Conservation (phyloP, 495 filamentous ascomycete species). For the Talaromyces trachyspermus region DNA sequence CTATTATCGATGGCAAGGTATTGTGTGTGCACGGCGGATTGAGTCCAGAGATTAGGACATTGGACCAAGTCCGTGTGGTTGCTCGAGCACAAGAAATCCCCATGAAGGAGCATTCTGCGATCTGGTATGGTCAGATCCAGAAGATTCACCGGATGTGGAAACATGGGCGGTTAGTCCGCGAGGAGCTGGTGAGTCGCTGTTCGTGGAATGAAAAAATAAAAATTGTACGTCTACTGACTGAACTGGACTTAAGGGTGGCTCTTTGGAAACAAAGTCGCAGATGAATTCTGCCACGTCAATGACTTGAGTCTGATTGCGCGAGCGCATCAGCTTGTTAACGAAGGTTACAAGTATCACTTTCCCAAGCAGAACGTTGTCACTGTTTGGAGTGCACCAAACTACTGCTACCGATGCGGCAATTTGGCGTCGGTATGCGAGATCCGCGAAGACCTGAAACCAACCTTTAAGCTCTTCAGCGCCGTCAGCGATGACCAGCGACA, state of each 20-base stretch:
- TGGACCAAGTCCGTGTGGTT: constrained; percentile 97
- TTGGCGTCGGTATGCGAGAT: constrained; percentile 96
- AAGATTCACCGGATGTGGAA: constrained; percentile 70
- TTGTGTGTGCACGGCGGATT: constrained; percentile 96
- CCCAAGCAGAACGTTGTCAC: constrained; percentile 94
- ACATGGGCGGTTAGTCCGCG: constrained; percentile 95
- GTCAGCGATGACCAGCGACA: constrained; percentile 88
- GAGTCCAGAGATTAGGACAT: constrained; percentile 89
- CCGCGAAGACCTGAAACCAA: constrained; percentile 71
- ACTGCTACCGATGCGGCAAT: constrained; percentile 98
- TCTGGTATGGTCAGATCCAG: constrained; percentile 95
- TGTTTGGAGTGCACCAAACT: constrained; percentile 97
- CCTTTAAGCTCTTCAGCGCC: constrained; percentile 91
- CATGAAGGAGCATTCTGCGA: constrained; percentile 98
- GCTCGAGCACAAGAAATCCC: constrained; percentile 92
- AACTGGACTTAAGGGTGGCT: too few species aligned
- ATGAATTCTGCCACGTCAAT: constrained; percentile 99
- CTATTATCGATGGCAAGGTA: constrained; percentile 94
- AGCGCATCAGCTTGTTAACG: constrained; percentile 94
- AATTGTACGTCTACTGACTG: not conserved
- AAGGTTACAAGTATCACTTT: constrained; percentile 99
- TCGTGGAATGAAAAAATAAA: not conserved
- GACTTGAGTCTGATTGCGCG: constrained; percentile 89
- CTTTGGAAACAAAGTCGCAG: constrained; percentile 93
- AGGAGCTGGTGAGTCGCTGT: constrained; percentile 56